phyloP scores from a whole-genome alignment of 805 yeast species.

The Ogataea henricii region DNA sequence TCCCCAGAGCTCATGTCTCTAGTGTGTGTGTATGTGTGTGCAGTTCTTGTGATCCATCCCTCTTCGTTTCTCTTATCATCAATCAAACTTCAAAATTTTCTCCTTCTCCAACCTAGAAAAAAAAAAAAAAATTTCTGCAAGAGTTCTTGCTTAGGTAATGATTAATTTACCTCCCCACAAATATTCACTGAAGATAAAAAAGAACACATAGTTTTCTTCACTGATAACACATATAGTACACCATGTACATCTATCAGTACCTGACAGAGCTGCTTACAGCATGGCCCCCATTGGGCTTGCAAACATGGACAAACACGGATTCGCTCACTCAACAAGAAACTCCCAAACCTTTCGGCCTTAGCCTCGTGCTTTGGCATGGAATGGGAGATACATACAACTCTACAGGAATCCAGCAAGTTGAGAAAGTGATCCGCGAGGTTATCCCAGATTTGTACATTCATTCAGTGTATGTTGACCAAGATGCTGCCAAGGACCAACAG shows the following conservation, averaged over 20 bases:
- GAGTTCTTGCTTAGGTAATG: no score
- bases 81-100: neutral
- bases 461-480: slow-evolving; percentile 52
- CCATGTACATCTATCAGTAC: neutral
- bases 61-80: neutral
- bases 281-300: neutral
- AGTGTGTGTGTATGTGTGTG: no score
- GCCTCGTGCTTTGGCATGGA: slow-evolving; percentile 79
- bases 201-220: neutral
- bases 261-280: slow-evolving; percentile 3
- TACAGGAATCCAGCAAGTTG: slow-evolving; percentile 51
- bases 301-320: neutral
- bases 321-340: neutral
- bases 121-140: no score
- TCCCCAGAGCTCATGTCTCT: neutral
- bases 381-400: slow-evolving; percentile 76
- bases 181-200: neutral
- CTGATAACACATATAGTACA: neutral
- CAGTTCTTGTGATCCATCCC: no score
- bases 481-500: slow-evolving; percentile 53
- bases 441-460: slow-evolving; percentile 56
- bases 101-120: no score
- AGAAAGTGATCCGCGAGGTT: slow-evolving; percentile 41
- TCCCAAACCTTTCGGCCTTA: neutral
- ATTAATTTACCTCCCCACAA: no score